These are phyloP conservation scores for Aspergillus ellipticus DNA, from an alignment of 495 filamentous ascomycete genomes.

Conservation along the genomic window DNA sequence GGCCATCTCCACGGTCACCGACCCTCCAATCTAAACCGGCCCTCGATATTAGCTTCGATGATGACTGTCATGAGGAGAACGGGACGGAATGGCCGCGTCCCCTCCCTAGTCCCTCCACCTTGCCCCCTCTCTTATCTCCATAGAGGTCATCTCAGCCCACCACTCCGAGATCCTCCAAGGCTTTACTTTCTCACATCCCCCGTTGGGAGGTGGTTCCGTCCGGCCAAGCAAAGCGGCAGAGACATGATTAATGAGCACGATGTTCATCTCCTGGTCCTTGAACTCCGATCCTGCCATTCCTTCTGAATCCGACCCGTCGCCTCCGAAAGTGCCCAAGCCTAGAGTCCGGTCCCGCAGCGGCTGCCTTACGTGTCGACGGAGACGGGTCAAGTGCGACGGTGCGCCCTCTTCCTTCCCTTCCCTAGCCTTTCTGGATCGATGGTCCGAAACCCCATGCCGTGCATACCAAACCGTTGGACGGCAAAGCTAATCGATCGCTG, in stretches of 20 bases:
- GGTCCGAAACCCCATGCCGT: not conserved
- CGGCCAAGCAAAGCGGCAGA: not conserved
- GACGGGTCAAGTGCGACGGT: constrained; percentile 7
- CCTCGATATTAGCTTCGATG: not conserved
- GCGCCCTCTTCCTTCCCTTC: not conserved
- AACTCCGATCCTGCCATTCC: not conserved
- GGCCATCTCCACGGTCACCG: not conserved
- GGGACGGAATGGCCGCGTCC: not conserved
- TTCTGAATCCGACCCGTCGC: not conserved
- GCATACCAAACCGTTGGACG: not conserved
- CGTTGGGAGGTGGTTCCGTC: not conserved
- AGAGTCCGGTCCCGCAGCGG: not conserved
- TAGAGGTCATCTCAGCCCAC: not conserved
- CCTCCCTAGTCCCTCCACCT: not conserved
- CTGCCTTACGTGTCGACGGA: constrained; percentile 3
- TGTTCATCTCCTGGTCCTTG: constrained; percentile 4
- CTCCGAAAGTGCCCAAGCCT: not conserved
- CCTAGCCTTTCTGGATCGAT: not conserved
- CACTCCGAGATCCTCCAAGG: not conserved
- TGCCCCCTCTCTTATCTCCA: not conserved
- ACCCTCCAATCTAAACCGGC: not conserved
- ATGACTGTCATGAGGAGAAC: not conserved
- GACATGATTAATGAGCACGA: not conserved
- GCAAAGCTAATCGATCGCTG: not conserved
- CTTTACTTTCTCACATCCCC: not conserved